A percentile compares a stretch with the other conserved stretches of the same genome.
These are phyloP conservation scores for Artomyces pyxidatus DNA, from an alignment of 768 basidiomycete species.

Conservation along the genomic window DNA sequence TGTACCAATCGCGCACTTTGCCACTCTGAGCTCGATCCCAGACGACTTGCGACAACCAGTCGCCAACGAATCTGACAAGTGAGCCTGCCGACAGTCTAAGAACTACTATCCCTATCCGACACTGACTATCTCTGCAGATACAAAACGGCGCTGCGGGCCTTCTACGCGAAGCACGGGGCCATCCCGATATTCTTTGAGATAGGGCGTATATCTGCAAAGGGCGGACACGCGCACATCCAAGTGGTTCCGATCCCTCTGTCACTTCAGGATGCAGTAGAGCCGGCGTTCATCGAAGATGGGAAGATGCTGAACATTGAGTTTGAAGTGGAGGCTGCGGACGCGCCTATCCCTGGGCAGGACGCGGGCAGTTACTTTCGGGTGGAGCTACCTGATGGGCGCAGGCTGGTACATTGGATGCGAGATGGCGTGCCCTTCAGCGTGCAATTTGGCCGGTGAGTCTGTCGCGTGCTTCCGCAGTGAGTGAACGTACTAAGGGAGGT, in stretches of 20 bases:
- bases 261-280: constrained; percentile 55
- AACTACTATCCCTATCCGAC: background rate
- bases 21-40: constrained; percentile 78
- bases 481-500: too few species aligned
- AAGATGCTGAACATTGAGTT: constrained; percentile 61
- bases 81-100: too few species aligned
- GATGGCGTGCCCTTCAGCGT: constrained; percentile 74
- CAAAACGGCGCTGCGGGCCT: constrained; percentile 62
- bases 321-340: constrained; percentile 59
- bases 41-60: constrained; percentile 69
- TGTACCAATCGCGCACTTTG: constrained; percentile 89
- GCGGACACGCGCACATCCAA: constrained; percentile 94
- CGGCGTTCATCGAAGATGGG: constrained; percentile 68
- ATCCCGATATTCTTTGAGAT: constrained; percentile 83
- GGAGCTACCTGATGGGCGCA: constrained; percentile 79
- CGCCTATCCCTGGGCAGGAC: constrained; percentile 41
- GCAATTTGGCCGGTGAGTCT: constrained; percentile 85
- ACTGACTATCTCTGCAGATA: constrained; percentile 38
- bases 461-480: background rate
- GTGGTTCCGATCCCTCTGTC: constrained; percentile 68
- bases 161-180: constrained; percentile 64
- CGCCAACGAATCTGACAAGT: constrained; percentile 74
- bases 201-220: constrained; percentile 71
- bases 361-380: constrained; percentile 84
- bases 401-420: constrained; percentile 80